A percentile compares a stretch with the other conserved stretches of the same genome.
These are phyloP conservation scores for Alopecurus myosuroides DNA, from an alignment of 176 grass and related monocot species.

Conservation along the genomic window DNA sequence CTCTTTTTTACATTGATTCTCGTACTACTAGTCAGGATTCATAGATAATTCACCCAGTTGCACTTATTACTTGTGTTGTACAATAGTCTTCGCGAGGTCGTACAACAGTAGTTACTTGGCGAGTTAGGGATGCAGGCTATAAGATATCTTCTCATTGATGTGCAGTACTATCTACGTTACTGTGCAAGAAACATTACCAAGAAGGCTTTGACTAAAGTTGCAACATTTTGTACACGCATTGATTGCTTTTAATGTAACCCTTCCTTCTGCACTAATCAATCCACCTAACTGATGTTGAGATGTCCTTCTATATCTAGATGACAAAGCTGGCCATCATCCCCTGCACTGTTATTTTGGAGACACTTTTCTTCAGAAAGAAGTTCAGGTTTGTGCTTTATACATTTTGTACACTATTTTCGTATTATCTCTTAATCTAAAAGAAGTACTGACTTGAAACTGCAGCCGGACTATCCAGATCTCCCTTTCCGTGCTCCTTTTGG, in stretches of 20 bases:
- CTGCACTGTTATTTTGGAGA: conserved; percentile 98
- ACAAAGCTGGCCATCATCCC: conserved; percentile 98
- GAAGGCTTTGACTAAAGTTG: not conserved
- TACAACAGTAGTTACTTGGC: conserved; percentile 15
- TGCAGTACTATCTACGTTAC: conserved; percentile 7
- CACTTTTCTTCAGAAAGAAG: conserved; percentile 94
- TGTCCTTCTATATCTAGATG: conserved; percentile 59
- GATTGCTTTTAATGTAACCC: conserved; percentile 18
- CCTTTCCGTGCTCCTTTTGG: conserved; percentile 86
- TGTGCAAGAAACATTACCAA: conserved; percentile 11
- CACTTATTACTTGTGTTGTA: conserved; percentile 12
- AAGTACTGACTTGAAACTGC: conserved; percentile 31
- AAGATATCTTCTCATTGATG: conserved; percentile 16
- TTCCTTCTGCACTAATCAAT: conserved; percentile 44
- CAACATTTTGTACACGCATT: conserved; percentile 30
- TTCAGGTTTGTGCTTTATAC: conserved; percentile 71
- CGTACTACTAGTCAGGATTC: not conserved
- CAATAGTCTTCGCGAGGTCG: not conserved
- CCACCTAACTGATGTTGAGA: conserved; percentile 49
- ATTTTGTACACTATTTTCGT: conserved; percentile 3
- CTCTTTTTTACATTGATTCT: conserved; percentile 16
- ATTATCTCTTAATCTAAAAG: conserved; percentile 12
- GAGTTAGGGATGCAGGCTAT: not conserved
- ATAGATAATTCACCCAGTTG: conserved; percentile 15
- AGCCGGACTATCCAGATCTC: conserved; percentile 89